Evolutionary conservation across 768 basidiomycete genomes (phyloP).

Genomic region (Tremella fuciformis): DNA sequence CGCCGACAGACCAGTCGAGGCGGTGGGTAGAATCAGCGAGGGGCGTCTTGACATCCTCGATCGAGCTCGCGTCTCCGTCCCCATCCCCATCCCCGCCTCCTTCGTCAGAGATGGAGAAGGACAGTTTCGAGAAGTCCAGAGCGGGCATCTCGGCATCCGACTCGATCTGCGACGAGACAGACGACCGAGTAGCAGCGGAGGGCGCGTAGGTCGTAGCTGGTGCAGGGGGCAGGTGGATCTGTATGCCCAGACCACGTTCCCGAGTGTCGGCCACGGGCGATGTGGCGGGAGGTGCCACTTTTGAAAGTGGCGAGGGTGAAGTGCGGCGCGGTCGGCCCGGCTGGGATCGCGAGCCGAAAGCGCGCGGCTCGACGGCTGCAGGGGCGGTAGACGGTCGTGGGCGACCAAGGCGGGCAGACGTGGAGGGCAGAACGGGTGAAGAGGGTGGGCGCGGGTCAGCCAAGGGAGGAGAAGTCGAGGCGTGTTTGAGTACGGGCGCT

Average conservation of each 20-base stretch:
- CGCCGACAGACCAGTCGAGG: too few species aligned
- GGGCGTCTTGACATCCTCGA: conserved; percentile 2
- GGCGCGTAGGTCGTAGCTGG: too few species aligned
- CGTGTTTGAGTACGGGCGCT: conserved; percentile 7
- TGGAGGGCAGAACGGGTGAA: background rate
- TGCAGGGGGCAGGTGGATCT: too few species aligned
- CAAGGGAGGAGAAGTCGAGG: conserved; percentile 3
- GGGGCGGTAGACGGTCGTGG: conserved; percentile 35
- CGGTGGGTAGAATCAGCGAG: background rate
- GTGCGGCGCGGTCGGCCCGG: background rate
- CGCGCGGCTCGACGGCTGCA: conserved; percentile 13
- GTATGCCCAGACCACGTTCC: too few species aligned
- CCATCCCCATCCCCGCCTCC: too few species aligned
- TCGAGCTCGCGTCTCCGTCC: background rate
- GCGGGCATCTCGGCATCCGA: background rate
- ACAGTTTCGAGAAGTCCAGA: background rate
- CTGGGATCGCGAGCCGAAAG: background rate
- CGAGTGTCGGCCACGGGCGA: too few species aligned
- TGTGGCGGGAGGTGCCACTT: too few species aligned
- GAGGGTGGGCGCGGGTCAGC: conserved; percentile 1
- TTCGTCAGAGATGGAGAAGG: background rate
- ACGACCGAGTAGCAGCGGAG: background rate
- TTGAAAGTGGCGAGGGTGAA: background rate
- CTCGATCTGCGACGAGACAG: background rate
- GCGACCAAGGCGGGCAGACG: conserved; percentile 6